Base-by-base conservation (phyloP, 1,284 basidiomycete species). In the Ganoderma lucidum region DNA sequence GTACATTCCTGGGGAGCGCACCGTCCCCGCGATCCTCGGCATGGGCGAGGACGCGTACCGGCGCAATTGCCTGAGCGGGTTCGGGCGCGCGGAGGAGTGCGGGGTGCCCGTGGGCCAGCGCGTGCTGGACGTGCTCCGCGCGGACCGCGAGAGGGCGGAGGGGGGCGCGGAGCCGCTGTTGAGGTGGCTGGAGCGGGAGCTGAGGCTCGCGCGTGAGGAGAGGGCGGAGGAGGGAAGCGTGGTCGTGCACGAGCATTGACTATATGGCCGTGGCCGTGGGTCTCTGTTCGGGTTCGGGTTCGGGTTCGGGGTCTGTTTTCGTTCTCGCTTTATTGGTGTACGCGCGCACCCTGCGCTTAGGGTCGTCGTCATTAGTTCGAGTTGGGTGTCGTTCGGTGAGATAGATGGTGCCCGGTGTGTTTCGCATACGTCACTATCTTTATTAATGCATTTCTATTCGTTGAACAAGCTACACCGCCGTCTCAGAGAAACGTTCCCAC, bases 51-150 rank as follows among this genome's bases (percentile, higher is more conserved):
- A 81, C 4, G 87, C 87, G 72, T 94, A 94, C 75, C 83, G 91
- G 63, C 85, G 83, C 70, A 86, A 86, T 48, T 94, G 90, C 78
- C 80, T 94, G 55, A 81, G 87, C 48, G 93, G 93, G 23, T 94
- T 93, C 76, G 88, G 89, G 15, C 83, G 92, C 63, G 93, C 92
- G 51, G 93, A 94, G 71, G 91, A 93, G 74, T 92, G 88, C 71
- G 88, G 88, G 59, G 80, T 80, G 23, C 80, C 86, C 14, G 87
- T 93, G 41, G 90, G 85, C 1, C 83, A 85, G 74, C 85, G 85
- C 41, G 82, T 92, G 51, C 79, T 89, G 35, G 84, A 89, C 58
- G 81, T 83, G 51, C 78, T 93, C 45, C 79, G 79, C 39, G 72
- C 76, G 15, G 78, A 81, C 45, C 39, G 62, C 28, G 63, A 58